Evolutionary conservation across 192 early-diverging fungal genomes (phyloP), one percentile per base, ranked within the genome.

Genomic region (Coemansia sp.): DNA sequence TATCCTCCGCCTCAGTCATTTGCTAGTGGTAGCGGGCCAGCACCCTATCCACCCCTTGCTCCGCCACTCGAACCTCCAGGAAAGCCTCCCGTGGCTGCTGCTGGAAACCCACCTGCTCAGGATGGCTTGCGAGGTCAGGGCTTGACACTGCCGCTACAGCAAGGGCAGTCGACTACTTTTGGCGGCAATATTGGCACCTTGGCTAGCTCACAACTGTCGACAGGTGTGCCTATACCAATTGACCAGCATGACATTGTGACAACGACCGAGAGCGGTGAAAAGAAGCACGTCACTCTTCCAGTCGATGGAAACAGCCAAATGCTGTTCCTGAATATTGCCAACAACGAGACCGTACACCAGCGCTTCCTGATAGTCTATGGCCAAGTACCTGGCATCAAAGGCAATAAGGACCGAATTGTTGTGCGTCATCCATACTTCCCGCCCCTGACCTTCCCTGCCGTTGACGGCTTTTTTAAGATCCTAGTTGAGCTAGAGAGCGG

Each of bases 401-500:
- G 71, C 51, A 16, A 11, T 43, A 57, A 76, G 21, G 74, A 73
- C 51, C 56, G 55, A 18, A 45, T 73, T 13, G 71, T 82, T 16
- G 67, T 82, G 20, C 74, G 68, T 23, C 70, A 80, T n/a, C 66
- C 71, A 24, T 79, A 68, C 64, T 88, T 85, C 35, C 87, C 87
- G 16, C 64, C 79, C 16, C 69, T 80, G 7, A 62, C 51, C 3
- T 88, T 85, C 63, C 86, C 85, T 0, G 78, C 79, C 24, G 72
- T 84, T 7, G 75, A 86, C 46, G 84, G 84, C 10, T 79, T 83
- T 68, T 88, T 87, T 57, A 88, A 88, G 70, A 74, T 71, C 9
- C 74, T 88, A 20, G 86, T 86, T 0, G 85, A 86, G 66, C 75
- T 88, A 24, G 76, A 82, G 60, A 83, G 67, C 62, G 87, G 87